Evolutionary conservation across 192 early-diverging fungal species (phyloP).

Genomic region (Umbelopsis isabellina): DNA sequence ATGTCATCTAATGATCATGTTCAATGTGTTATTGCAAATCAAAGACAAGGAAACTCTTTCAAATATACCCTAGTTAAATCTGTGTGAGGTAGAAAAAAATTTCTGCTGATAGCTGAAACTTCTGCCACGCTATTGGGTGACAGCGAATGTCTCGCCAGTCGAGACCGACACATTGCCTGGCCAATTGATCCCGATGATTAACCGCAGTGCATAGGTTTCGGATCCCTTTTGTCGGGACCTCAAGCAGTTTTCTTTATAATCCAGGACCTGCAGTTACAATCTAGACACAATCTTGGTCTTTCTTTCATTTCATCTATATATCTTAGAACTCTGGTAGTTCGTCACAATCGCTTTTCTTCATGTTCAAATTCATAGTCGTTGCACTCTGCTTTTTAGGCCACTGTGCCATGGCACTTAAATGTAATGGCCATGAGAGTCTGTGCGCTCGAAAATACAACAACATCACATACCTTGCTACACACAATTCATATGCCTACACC

Average conservation of each 20-base stretch:
- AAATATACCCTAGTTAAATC: too few relatives aligned
- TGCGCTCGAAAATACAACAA: constrained; percentile 61
- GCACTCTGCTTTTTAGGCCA: neutral
- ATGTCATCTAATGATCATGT: too few relatives aligned
- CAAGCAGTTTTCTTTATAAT: too few relatives aligned
- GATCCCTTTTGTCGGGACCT: neutral
- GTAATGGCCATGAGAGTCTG: constrained; percentile 67
- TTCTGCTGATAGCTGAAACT: too few relatives aligned
- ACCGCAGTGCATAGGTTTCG: constrained; percentile 1
- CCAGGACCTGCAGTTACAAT: too few relatives aligned
- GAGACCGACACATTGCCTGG: neutral
- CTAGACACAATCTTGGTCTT: neutral
- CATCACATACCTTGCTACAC: constrained; percentile 69
- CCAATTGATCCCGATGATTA: neutral
- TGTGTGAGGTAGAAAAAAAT: too few relatives aligned
- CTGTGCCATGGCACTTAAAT: constrained; percentile 22
- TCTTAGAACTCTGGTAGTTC: neutral
- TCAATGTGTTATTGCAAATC: too few relatives aligned
- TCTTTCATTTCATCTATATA: neutral
- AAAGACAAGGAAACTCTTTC: too few relatives aligned
- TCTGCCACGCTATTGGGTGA: neutral
- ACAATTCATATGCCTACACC: constrained; percentile 70
- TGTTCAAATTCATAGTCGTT: neutral
- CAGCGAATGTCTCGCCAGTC: neutral
- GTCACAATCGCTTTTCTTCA: neutral